Percentiles rank a stretch among this genome's conserved stretches.
phyloP scores from a whole-genome alignment of 2,329 filamentous ascomycete genomes.

The Ceratocystis cubensis region DNA sequence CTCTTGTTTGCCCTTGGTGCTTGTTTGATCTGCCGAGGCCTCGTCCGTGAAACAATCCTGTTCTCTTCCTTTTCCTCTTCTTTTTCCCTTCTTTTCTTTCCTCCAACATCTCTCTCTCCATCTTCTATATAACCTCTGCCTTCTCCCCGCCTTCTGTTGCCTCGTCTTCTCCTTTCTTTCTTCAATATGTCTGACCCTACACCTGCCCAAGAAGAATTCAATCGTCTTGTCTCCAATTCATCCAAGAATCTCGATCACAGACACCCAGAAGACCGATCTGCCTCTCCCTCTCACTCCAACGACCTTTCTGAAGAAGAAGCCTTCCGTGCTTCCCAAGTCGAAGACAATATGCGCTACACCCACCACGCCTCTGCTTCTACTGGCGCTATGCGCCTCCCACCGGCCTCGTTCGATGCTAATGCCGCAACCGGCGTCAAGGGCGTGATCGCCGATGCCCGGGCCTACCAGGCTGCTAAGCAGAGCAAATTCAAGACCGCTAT shows the following conservation, averaged over 20 bases:
- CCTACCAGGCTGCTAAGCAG: constrained; percentile 56
- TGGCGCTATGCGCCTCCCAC: constrained; percentile 47
- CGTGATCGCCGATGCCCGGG: constrained; percentile 71
- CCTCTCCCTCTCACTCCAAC: constrained; percentile 31
- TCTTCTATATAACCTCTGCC: constrained; percentile 14
- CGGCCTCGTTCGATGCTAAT: constrained; percentile 50
- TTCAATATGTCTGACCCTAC: constrained; percentile 43
- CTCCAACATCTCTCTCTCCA: background rate
- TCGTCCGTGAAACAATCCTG: constrained; percentile 8
- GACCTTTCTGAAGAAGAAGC: constrained; percentile 46
- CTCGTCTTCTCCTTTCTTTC: constrained; percentile 21
- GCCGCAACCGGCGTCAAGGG: constrained; percentile 73
- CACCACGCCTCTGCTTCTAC: constrained; percentile 35
- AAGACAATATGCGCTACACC: constrained; percentile 54
- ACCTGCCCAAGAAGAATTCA: constrained; percentile 55
- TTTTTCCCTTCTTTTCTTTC: background rate
- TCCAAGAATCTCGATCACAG: constrained; percentile 27
- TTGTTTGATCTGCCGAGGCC: constrained; percentile 12
- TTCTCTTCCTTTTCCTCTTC: background rate
- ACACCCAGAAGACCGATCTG: constrained; percentile 50
- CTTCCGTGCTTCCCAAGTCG: constrained; percentile 43
- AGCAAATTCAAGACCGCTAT: constrained; percentile 42
- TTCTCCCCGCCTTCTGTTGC: background rate
- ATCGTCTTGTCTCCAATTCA: constrained; percentile 48
- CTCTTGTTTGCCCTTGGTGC: constrained; percentile 11